phyloP scores from a whole-genome alignment of 2,329 filamentous ascomycete genomes.

The Mycosphaerelloides madeirae region DNA sequence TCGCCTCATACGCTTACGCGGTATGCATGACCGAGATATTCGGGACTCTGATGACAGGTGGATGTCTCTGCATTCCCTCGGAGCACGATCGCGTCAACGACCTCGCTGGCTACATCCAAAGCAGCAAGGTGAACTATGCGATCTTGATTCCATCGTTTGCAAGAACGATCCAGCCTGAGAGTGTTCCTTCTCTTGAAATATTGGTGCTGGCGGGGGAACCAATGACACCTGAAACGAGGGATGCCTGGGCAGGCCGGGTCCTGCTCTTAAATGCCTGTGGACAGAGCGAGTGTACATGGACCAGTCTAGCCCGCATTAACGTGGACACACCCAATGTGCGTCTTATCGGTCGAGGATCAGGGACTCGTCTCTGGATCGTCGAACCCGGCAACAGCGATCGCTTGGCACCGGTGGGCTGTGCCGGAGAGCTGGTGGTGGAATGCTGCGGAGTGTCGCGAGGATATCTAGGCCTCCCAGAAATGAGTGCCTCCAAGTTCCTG shows the following conservation, averaged over 20 bases:
- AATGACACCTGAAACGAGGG: neutral
- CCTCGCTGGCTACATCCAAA: slow-evolving; percentile 10
- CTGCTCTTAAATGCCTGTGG: neutral
- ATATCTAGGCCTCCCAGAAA: slow-evolving; percentile 34
- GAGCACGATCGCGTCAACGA: slow-evolving; percentile 49
- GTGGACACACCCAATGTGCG: neutral
- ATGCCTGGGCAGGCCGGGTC: neutral
- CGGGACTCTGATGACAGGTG: neutral
- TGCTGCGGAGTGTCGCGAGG: slow-evolving; percentile 40
- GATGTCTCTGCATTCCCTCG: slow-evolving; percentile 12
- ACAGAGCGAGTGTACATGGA: neutral
- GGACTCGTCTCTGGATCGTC: slow-evolving; percentile 25
- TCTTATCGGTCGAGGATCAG: neutral
- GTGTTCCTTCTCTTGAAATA: neutral
- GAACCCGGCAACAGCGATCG: slow-evolving; percentile 25
- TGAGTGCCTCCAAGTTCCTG: slow-evolving; percentile 30
- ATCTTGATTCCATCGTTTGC: neutral
- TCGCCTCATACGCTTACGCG: slow-evolving; percentile 17
- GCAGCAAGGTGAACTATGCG: neutral
- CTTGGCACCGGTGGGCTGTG: slow-evolving; percentile 37
- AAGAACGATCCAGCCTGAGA: neutral
- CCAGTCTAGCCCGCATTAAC: neutral
- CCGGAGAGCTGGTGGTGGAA: slow-evolving; percentile 44
- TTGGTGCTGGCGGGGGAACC: neutral
- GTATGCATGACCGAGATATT: slow-evolving; percentile 1